Conservation (phyloP, 2,329 filamentous ascomycete species). For the Verticillium longisporum region DNA sequence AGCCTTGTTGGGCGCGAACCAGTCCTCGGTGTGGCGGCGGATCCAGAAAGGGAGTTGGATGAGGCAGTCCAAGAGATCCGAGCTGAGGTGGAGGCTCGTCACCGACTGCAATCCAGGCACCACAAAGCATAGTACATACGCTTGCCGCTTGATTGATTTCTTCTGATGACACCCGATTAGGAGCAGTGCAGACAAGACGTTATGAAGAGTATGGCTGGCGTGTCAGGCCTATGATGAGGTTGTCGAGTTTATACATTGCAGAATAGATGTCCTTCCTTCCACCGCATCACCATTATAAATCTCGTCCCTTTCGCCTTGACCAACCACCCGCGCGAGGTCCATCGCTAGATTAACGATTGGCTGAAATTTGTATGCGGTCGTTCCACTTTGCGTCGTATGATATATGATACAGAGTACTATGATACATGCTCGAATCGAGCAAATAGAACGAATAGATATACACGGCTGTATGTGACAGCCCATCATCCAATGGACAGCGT, state of each 20-base stretch:
- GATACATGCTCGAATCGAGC: too few species aligned
- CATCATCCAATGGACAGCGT: neutral
- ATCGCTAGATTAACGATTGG: too few species aligned
- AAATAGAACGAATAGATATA: neutral
- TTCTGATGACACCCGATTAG: too few species aligned
- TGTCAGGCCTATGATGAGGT: too few species aligned
- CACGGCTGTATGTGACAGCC: neutral
- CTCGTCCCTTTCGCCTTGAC: neutral
- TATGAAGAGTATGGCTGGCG: too few species aligned
- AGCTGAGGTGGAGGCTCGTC: conserved; percentile 56
- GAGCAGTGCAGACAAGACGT: too few species aligned
- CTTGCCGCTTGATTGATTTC: too few species aligned
- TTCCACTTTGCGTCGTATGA: too few species aligned
- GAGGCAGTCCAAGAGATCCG: conserved; percentile 72
- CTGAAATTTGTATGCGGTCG: too few species aligned
- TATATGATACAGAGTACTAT: too few species aligned
- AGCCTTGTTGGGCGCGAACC: conserved; percentile 51
- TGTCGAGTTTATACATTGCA: neutral
- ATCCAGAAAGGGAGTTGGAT: conserved; percentile 67
- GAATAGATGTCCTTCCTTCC: neutral
- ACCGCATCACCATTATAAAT: neutral
- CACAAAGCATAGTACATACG: neutral
- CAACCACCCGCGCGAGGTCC: too few species aligned
- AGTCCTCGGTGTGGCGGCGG: conserved; percentile 70
- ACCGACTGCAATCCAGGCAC: neutral